phyloP scores from a whole-genome alignment of 352 stramenopile genomes.

The Phytophthora sp. region DNA sequence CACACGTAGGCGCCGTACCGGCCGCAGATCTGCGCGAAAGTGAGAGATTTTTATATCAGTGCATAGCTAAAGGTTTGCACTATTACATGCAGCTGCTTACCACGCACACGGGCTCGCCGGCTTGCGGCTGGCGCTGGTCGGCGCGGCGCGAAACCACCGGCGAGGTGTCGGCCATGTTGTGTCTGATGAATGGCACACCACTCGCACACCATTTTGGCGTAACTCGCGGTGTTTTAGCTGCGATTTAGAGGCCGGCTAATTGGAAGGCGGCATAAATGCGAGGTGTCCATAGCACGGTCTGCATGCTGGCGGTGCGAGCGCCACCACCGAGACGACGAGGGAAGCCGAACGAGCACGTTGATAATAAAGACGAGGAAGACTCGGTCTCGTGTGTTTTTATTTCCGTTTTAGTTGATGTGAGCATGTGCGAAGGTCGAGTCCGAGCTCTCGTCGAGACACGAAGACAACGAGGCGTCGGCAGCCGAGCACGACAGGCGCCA shows the following conservation, averaged over 20 bases:
- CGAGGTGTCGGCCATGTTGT: constrained; percentile 15
- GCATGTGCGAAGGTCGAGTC: constrained; percentile 1
- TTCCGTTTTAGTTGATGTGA: constrained; percentile 17
- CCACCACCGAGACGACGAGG: neutral
- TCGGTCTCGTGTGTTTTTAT: constrained; percentile 28
- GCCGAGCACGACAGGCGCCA: neutral
- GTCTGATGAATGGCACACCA: neutral
- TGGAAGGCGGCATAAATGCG: too few relatives aligned
- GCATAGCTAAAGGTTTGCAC: neutral
- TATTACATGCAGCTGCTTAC: constrained; percentile 20
- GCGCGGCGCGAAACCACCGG: constrained; percentile 30
- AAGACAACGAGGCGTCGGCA: constrained; percentile 4
- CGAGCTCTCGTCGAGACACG: constrained; percentile 1
- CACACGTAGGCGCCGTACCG: constrained; percentile 84
- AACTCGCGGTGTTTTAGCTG: too few relatives aligned
- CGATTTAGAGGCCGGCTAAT: too few relatives aligned
- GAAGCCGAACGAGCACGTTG: neutral
- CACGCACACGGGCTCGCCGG: constrained; percentile 51
- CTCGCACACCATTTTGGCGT: too few relatives aligned
- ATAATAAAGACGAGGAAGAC: constrained; percentile 21
- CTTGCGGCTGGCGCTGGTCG: constrained; percentile 39
- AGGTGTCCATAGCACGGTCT: neutral
- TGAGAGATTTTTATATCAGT: neutral
- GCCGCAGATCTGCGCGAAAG: constrained; percentile 54
- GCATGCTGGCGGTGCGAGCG: neutral